Evolutionary conservation across 192 early-diverging fungal species (phyloP), one percentile per base, ranked within the genome.

Genomic region (Coemansia sp.): DNA sequence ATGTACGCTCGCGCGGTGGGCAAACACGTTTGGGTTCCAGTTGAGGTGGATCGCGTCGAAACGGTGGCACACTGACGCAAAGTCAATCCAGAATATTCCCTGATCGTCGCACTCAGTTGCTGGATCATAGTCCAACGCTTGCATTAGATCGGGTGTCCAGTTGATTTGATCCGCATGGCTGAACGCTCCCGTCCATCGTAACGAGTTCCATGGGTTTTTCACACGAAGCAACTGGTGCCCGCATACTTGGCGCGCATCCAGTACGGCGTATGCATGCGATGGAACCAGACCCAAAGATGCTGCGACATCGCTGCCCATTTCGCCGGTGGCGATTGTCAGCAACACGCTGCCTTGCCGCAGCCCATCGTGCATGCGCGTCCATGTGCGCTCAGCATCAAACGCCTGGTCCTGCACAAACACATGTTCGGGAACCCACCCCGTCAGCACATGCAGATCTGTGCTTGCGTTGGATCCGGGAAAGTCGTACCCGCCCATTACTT

Each of bases 391-490:
- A 14, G 68, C 66, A 19, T 89, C 72, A 68, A 94, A 92, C 14
- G 65, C 64, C 60, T 64, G 65, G 60, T 76, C 91, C 28, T 90
- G 81, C 50, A 94, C 85, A 80, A 94, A 94, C 10, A 97, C 80
- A 47, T 94, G 86, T 64, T 97, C 95, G 2, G 95, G 95, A 28
- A 95, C 90, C 95, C 95, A 97, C 2, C 92, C 95, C 3, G 95
- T 95, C 65, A 97, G 72, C 8, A 90, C 85, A 51, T 94, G 86
- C 22, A 96, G 73, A 72, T 97, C 95, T 38, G 93, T 94, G 38
- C 95, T 92, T 10, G 95, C 92, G 72, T 94, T 95, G 49, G 93
- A 94, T 50, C 93, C 95, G 1, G 92, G 93, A 72, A 95, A 97
- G 66, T 92, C 90, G 68, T 95, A 97, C 17, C 95, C 95, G 49